Evolutionary conservation across 495 filamentous ascomycete species (phyloP).

Genomic region (Terfezia claveryi): DNA sequence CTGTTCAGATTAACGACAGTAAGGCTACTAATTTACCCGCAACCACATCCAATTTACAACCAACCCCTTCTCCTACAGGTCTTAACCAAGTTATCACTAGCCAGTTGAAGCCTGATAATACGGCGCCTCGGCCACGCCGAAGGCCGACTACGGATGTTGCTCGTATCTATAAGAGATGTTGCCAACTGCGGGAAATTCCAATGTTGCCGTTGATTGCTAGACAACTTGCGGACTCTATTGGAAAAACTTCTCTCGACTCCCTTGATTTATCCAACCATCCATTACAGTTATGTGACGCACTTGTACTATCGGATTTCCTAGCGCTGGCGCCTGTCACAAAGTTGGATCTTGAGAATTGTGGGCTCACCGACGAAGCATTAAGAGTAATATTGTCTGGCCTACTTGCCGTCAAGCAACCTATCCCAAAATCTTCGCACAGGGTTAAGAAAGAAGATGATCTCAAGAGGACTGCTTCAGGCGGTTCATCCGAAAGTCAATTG

Average conservation of each 20-base stretch:
- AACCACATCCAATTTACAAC: not conserved
- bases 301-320: constrained; percentile 79
- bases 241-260: constrained; percentile 45
- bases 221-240: constrained; percentile 32
- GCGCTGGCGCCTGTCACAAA: constrained; percentile 80
- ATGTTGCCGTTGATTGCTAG: constrained; percentile 73
- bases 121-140: constrained; percentile 33
- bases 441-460: not conserved
- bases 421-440: constrained; percentile 6
- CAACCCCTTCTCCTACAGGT: not conserved
- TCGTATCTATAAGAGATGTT: constrained; percentile 84
- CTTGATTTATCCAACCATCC: constrained; percentile 69
- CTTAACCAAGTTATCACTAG: not conserved
- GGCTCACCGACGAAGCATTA: constrained; percentile 64
- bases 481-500: not conserved
- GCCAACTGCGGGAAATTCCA: constrained; percentile 75
- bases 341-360: constrained; percentile 65
- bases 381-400: constrained; percentile 70
- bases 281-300: constrained; percentile 58
- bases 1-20: no score
- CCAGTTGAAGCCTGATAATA: constrained; percentile 3
- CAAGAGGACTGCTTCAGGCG: not conserved
- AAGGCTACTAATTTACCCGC: no score
- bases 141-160: constrained; percentile 75
- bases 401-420: constrained; percentile 49